Evolutionary conservation across 768 basidiomycete genomes (phyloP).

Genomic region (Suillus subluteus): DNA sequence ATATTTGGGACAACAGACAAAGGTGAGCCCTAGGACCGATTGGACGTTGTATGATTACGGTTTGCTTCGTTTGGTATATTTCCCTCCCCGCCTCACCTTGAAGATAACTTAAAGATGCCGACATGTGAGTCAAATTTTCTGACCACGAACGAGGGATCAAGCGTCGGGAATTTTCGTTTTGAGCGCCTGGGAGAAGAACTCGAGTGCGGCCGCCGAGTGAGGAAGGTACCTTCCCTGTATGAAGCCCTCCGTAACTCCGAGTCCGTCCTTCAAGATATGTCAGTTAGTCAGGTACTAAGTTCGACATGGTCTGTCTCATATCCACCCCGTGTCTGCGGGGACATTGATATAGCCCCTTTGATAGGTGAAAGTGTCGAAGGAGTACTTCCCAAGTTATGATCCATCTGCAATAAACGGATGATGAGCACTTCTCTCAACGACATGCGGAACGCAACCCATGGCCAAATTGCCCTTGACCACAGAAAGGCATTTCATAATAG

Average conservation of each 20-base stretch:
- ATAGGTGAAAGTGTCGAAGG: conserved; percentile 54
- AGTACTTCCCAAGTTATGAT: conserved; percentile 48
- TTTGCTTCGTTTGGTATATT: background rate
- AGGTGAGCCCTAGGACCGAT: background rate
- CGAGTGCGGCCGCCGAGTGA: conserved; percentile 35
- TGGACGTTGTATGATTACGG: background rate
- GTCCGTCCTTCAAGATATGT: background rate
- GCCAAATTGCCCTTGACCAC: conserved; percentile 59
- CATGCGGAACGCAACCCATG: conserved; percentile 39
- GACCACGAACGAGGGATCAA: background rate
- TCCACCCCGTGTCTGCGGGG: conserved; percentile 48
- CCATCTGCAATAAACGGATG: conserved; percentile 39
- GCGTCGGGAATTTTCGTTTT: background rate
- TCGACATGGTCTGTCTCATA: background rate
- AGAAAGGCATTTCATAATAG: conserved; percentile 46
- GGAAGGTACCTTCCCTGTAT: conserved; percentile 64
- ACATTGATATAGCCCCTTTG: conserved; percentile 47
- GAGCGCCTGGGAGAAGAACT: background rate
- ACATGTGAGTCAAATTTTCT: background rate
- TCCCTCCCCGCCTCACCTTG: background rate
- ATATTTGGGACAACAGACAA: background rate
- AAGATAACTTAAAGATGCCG: background rate
- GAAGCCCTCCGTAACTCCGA: conserved; percentile 24
- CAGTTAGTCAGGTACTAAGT: background rate
- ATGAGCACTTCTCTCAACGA: background rate